Percentiles rank a stretch among this genome's conserved stretches.
Evolutionary conservation across 805 yeast genomes (phyloP).

Genomic region (Saturnispora halmiae): DNA sequence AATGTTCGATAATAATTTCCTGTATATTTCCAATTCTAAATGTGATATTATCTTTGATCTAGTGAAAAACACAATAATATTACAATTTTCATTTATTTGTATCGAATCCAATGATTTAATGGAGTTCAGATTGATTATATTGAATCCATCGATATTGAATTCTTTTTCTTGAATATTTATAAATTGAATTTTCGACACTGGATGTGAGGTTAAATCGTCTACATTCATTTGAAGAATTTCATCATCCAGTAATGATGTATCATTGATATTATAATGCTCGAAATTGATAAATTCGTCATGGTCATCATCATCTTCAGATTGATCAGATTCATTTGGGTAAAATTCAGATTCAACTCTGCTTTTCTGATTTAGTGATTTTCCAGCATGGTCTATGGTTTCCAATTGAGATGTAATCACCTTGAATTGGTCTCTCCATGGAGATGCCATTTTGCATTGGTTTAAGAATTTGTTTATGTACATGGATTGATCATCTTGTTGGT

Average conservation of each 20-base stretch:
- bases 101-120: neutral
- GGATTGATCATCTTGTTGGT: neutral
- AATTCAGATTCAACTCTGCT: neutral
- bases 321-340: constrained; percentile 1
- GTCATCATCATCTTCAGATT: constrained; percentile 17
- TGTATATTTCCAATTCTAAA: constrained; percentile 7
- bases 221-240: constrained; percentile 1
- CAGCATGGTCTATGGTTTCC: neutral
- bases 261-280: constrained; percentile 4
- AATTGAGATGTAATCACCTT: neutral
- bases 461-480: neutral
- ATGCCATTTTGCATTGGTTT: neutral
- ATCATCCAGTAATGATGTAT: neutral
- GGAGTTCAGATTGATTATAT: constrained; percentile 9
- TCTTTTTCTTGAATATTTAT: constrained; percentile 6
- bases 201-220: constrained; percentile 1
- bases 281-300: constrained; percentile 20
- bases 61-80: constrained; percentile 10
- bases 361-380: neutral
- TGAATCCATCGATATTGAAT: neutral
- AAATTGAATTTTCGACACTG: constrained; percentile 6
- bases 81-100: neutral
- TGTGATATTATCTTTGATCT: constrained; percentile 5
- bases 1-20: neutral
- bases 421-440: constrained; percentile 2